Evolutionary conservation across 2,329 filamentous ascomycete genomes (phyloP).

Genomic region (Dothidotthia symphoricarpi): DNA sequence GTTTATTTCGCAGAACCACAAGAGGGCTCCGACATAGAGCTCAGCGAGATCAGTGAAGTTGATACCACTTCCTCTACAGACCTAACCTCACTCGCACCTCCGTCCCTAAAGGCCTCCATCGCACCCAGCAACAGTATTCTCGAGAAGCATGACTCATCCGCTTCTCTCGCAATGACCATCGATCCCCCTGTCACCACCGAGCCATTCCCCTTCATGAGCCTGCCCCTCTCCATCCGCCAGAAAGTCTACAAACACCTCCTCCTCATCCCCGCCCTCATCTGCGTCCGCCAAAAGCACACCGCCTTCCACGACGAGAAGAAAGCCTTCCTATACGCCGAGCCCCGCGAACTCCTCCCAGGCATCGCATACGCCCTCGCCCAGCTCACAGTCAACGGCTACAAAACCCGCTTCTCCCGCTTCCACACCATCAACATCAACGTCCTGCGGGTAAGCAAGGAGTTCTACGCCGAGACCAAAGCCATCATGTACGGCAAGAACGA

Average conservation of each 20-base stretch:
- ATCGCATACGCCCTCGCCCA: conserved; percentile 23
- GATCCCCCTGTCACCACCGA: background rate
- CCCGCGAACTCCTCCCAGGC: conserved; percentile 22
- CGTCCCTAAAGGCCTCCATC: conserved; percentile 2
- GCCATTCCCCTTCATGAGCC: conserved; percentile 20
- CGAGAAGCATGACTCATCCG: conserved; percentile 2
- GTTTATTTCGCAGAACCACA: too few species aligned
- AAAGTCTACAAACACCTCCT: conserved; percentile 24
- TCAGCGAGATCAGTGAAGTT: too few species aligned
- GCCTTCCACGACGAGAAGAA: conserved; percentile 11
- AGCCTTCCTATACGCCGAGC: conserved; percentile 18
- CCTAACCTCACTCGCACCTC: conserved; percentile 4
- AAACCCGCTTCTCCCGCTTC: conserved; percentile 17
- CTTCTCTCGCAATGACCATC: conserved; percentile 1
- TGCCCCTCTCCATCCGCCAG: conserved; percentile 22
- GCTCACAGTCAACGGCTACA: conserved; percentile 12
- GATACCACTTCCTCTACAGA: conserved; percentile 5
- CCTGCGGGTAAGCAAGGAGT: conserved; percentile 37
- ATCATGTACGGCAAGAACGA: conserved; percentile 44
- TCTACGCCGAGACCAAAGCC: conserved; percentile 43
- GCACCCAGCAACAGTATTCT: background rate
- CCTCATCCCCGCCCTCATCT: conserved; percentile 23
- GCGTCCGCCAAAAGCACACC: conserved; percentile 28
- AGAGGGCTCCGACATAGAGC: too few species aligned
- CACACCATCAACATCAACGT: conserved; percentile 24